Percentiles rank a stretch among this genome's conserved stretches.
Evolutionary conservation across 2,329 filamentous ascomycete species (phyloP).

Genomic region (Cryphonectria naterciae): DNA sequence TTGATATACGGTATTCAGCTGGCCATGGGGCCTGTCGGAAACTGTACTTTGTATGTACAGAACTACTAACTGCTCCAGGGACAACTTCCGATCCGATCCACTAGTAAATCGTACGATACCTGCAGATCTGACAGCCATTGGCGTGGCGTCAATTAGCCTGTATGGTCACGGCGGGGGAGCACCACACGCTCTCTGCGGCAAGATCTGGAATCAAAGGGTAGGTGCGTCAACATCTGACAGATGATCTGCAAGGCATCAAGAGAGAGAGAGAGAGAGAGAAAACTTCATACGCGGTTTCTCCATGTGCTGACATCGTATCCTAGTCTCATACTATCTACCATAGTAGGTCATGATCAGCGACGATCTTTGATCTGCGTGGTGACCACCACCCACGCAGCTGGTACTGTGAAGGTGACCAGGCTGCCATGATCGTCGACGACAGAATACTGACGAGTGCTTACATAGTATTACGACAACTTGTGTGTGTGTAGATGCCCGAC

Average conservation of each 20-base stretch:
- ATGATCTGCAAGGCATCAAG: not conserved
- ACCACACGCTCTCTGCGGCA: not conserved
- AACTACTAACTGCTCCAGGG: constrained; percentile 2
- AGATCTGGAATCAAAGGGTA: not conserved
- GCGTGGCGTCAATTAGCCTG: not conserved
- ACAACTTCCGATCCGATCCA: constrained; percentile 17
- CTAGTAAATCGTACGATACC: constrained; percentile 20
- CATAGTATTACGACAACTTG: not conserved
- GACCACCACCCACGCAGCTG: not conserved
- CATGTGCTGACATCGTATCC: not conserved
- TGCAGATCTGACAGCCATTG: constrained; percentile 20
- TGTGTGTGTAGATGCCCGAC: not conserved
- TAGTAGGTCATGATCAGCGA: not conserved
- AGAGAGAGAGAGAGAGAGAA: not conserved
- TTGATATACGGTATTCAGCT: not conserved
- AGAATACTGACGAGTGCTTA: not conserved
- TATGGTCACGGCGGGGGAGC: not conserved
- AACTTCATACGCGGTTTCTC: not conserved
- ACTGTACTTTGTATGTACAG: not conserved
- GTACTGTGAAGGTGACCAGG: not conserved
- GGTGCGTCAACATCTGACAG: not conserved
- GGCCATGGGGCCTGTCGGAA: not conserved
- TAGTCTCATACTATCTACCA: not conserved
- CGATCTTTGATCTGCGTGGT: constrained; percentile 1
- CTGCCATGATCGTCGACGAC: not conserved